These are phyloP conservation scores for Pogostemon cablin DNA, from an alignment of 257 asterid species.

Conservation along the genomic window DNA sequence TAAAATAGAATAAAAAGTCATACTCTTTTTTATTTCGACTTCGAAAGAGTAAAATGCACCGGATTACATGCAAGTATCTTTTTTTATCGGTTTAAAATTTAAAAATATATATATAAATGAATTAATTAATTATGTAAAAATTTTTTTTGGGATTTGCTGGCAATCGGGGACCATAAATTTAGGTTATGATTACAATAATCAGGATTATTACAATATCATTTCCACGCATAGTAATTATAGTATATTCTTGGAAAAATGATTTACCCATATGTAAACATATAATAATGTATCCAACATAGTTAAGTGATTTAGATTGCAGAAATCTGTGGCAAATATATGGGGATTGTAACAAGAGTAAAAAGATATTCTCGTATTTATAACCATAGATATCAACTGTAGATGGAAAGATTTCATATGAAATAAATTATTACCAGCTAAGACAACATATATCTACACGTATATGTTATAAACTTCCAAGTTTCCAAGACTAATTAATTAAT, in stretches of 20 bases:
- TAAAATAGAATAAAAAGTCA: no score
- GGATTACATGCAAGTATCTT: no score
- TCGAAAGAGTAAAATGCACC: no score
- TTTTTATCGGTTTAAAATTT: no score
- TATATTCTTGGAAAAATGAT: background rate
- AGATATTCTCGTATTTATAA: slow-evolving; percentile 35
- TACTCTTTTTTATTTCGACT: no score
- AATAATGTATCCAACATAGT: slow-evolving; percentile 29
- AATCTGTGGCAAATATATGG: slow-evolving; percentile 33
- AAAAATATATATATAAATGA: background rate
- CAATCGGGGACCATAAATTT: slow-evolving; percentile 16
- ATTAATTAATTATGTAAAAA: background rate
- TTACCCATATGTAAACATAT: slow-evolving; percentile 13
- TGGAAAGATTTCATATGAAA: slow-evolving; percentile 33
- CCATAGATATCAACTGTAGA: slow-evolving; percentile 32
- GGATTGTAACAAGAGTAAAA: slow-evolving; percentile 37
- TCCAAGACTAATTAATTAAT: no score
- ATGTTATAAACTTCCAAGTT: background rate
- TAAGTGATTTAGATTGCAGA: slow-evolving; percentile 28
- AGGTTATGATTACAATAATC: background rate
- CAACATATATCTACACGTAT: slow-evolving; percentile 1
- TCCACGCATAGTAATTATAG: background rate
- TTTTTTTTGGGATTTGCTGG: background rate
- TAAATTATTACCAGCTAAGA: slow-evolving; percentile 18
- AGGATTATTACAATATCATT: background rate